Evolutionary conservation across 2,329 filamentous ascomycete genomes (phyloP).

Genomic region (Aspergillus vadensis): DNA sequence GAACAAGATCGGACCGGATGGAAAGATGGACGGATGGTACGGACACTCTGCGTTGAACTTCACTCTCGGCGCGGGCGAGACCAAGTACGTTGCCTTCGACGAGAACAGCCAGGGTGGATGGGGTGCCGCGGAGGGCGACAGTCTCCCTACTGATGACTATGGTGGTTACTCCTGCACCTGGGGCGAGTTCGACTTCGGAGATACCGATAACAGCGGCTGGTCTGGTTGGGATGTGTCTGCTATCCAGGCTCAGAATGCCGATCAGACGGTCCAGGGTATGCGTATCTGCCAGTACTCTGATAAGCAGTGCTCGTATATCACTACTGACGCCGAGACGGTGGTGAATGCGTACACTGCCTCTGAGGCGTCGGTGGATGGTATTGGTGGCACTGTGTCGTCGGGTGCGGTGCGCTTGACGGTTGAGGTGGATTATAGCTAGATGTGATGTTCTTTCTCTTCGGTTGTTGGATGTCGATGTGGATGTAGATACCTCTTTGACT

Average conservation of each 20-base stretch:
- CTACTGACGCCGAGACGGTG: conserved; percentile 24
- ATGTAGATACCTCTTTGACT: neutral
- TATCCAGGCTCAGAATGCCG: conserved; percentile 38
- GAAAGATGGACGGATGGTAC: conserved; percentile 41
- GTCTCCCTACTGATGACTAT: conserved; percentile 29
- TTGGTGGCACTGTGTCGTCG: conserved; percentile 29
- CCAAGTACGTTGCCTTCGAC: conserved; percentile 41
- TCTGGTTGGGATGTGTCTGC: conserved; percentile 44
- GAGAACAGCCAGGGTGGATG: conserved; percentile 42
- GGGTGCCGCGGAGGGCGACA: conserved; percentile 33
- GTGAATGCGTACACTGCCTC: conserved; percentile 31
- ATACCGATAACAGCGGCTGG: conserved; percentile 36
- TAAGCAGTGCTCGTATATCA: conserved; percentile 35
- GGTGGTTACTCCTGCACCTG: conserved; percentile 41
- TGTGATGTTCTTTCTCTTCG: too few species aligned
- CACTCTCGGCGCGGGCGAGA: conserved; percentile 33
- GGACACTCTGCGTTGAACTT: conserved; percentile 37
- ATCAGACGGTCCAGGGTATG: conserved; percentile 37
- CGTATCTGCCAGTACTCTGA: conserved; percentile 32
- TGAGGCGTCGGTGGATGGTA: conserved; percentile 33
- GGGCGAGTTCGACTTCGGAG: conserved; percentile 42
- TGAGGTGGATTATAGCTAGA: neutral
- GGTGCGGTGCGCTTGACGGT: neutral
- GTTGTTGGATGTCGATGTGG: neutral
- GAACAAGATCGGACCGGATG: conserved; percentile 44